Percentiles rank a stretch among this genome's conserved stretches.
phyloP scores from a whole-genome alignment of 2,329 filamentous ascomycete genomes.

The Ramichloridium luteum region DNA sequence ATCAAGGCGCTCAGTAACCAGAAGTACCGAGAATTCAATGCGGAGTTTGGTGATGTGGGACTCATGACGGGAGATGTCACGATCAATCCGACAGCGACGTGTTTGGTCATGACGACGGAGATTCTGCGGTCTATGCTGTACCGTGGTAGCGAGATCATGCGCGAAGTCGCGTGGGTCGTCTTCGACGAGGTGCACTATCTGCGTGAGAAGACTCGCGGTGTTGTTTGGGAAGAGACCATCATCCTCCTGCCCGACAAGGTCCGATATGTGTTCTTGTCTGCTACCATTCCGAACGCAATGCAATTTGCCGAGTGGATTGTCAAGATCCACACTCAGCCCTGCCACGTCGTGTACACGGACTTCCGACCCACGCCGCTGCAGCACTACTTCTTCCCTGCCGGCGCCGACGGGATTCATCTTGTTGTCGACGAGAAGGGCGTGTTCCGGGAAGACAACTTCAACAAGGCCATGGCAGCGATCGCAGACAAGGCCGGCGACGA shows the following conservation, averaged over 20 bases:
- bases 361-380: conserved; percentile 93
- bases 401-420: conserved; percentile 82
- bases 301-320: conserved; percentile 99
- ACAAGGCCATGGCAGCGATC: conserved; percentile 84
- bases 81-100: conserved; percentile 96
- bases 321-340: conserved; percentile 94
- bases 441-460: conserved; percentile 95
- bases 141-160: conserved; percentile 96
- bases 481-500: conserved; percentile 80
- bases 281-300: conserved; percentile 97
- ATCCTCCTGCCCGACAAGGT: conserved; percentile 97
- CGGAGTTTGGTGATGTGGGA: conserved; percentile 91
- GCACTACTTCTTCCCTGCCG: conserved; percentile 93
- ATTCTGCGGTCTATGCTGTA: conserved; percentile 99
- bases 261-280: conserved; percentile 93
- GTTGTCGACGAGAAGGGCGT: conserved; percentile 94
- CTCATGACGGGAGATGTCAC: conserved; percentile 99
- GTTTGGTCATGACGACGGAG: conserved; percentile 97
- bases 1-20: conserved; percentile 99
- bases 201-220: conserved; percentile 82
- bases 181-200: conserved; percentile 99
- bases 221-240: conserved; percentile 99
- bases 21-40: conserved; percentile 93
- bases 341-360: conserved; percentile 97
- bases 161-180: conserved; percentile 94